These are phyloP conservation scores for Tilletia walkeri DNA, from an alignment of 1,284 basidiomycete species.

Conservation along the genomic window DNA sequence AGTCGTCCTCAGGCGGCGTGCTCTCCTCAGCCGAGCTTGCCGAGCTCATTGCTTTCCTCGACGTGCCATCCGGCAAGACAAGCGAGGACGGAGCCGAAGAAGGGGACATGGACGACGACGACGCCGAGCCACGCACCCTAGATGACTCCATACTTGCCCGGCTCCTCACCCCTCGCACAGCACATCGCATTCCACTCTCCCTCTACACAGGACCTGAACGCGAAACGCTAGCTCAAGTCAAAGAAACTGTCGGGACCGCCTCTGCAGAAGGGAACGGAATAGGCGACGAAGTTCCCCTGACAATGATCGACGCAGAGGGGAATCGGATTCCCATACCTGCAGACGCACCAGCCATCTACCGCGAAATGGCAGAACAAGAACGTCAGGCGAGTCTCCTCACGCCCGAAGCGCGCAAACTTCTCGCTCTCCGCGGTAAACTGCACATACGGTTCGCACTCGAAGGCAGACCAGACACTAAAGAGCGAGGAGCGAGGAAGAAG, in stretches of 20 bases:
- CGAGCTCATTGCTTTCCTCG: not conserved
- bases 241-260: not conserved
- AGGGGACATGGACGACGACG: not conserved
- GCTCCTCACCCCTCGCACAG: conserved; percentile 36
- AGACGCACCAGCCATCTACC: conserved; percentile 51
- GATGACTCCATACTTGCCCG: conserved; percentile 24
- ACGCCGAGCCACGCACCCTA: not conserved
- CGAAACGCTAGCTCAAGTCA: not conserved
- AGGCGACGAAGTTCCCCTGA: not conserved
- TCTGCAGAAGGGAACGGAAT: too few species aligned
- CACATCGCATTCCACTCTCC: conserved; percentile 38
- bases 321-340: conserved; percentile 27
- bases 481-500: conserved; percentile 31
- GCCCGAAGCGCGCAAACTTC: conserved; percentile 32
- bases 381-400: conserved; percentile 22
- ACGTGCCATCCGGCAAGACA: not conserved
- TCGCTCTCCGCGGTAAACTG: conserved; percentile 24
- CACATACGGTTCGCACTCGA: conserved; percentile 44
- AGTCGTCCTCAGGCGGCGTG: not conserved
- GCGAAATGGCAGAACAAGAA: conserved; percentile 51
- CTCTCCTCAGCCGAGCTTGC: conserved; percentile 5
- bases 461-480: conserved; percentile 41
- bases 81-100: not conserved
- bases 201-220: conserved; percentile 42
- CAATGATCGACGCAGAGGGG: not conserved